These are phyloP conservation scores for Pseudomonodictys pantanalensis DNA, from an alignment of 495 filamentous ascomycete species.

Conservation along the genomic window DNA sequence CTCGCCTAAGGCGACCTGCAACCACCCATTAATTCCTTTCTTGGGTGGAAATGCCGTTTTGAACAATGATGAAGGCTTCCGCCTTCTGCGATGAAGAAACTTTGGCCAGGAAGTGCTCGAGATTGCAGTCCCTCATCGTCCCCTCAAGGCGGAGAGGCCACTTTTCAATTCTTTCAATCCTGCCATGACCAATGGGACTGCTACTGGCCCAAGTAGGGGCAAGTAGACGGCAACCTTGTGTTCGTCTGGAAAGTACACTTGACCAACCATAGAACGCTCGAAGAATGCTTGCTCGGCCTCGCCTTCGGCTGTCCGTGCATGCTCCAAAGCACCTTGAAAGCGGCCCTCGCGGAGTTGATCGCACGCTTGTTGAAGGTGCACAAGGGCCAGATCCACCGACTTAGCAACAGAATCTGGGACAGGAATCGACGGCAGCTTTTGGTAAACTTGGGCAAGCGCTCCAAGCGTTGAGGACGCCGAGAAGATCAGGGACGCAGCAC, in stretches of 20 bases:
- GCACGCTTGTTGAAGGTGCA: slow-evolving; percentile 73
- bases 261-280: slow-evolving; percentile 98
- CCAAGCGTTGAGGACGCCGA: slow-evolving; percentile 92
- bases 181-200: slow-evolving; percentile 82
- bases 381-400: slow-evolving; percentile 75
- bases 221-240: slow-evolving; percentile 98
- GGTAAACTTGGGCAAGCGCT: slow-evolving; percentile 80
- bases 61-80: no score
- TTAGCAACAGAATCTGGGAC: slow-evolving; percentile 84
- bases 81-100: no score
- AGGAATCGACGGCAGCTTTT: slow-evolving; percentile 82
- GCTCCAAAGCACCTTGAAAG: slow-evolving; percentile 66
- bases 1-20: no score
- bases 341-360: slow-evolving; percentile 62
- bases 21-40: no score
- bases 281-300: slow-evolving; percentile 96
- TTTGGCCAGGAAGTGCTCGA: background rate
- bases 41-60: no score
- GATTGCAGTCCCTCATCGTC: slow-evolving; percentile 7
- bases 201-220: slow-evolving; percentile 85
- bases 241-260: slow-evolving; percentile 96
- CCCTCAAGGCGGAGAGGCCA: slow-evolving; percentile 45
- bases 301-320: slow-evolving; percentile 77
- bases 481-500: slow-evolving; percentile 79
- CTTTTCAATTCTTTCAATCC: slow-evolving; percentile 73